A percentile compares a stretch with the other conserved stretches of the same genome.
phyloP scores from a whole-genome alignment of 163 green algal genomes.

The Chlorella variabilis region DNA sequence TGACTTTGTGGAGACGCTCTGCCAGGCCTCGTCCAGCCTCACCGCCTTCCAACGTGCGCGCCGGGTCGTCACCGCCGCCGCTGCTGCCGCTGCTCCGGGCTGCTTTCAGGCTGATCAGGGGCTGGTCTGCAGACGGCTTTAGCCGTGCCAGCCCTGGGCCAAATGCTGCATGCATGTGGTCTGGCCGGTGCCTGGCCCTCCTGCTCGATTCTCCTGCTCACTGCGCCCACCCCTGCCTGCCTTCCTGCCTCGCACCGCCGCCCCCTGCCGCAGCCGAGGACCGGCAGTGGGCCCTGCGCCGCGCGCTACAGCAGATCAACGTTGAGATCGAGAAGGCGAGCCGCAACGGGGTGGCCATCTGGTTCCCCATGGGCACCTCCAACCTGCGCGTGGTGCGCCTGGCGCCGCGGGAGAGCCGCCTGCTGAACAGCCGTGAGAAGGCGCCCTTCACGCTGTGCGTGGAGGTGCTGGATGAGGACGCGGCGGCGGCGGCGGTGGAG shows the following conservation, averaged over 20 bases:
- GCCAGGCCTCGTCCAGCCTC: conserved; percentile 81
- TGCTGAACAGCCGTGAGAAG: conserved; percentile 92
- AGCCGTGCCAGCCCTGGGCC: no score
- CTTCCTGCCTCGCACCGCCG: neutral
- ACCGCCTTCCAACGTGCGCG: conserved; percentile 70
- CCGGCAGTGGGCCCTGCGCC: conserved; percentile 73
- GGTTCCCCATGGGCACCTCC: conserved; percentile 88
- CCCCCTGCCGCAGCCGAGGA: conserved; percentile 59
- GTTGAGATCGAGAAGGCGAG: conserved; percentile 74
- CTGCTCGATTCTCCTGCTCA: no score
- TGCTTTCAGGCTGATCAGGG: neutral
- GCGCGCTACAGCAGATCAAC: conserved; percentile 81
- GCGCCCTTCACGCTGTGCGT: conserved; percentile 94
- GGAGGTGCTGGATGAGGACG: conserved; percentile 81
- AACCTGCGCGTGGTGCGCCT: conserved; percentile 85
- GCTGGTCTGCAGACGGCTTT: no score
- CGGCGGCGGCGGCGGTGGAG: neutral
- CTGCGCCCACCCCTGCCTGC: no score
- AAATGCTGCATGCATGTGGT: no score
- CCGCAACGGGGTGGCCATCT: conserved; percentile 77
- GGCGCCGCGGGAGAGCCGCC: conserved; percentile 75
- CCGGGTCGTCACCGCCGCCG: conserved; percentile 42
- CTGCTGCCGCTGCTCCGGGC: neutral
- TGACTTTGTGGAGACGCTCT: conserved; percentile 96
- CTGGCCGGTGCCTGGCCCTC: no score